Conservation (phyloP, 352 stramenopile genomes). For the Globisporangium recalcitrans region DNA sequence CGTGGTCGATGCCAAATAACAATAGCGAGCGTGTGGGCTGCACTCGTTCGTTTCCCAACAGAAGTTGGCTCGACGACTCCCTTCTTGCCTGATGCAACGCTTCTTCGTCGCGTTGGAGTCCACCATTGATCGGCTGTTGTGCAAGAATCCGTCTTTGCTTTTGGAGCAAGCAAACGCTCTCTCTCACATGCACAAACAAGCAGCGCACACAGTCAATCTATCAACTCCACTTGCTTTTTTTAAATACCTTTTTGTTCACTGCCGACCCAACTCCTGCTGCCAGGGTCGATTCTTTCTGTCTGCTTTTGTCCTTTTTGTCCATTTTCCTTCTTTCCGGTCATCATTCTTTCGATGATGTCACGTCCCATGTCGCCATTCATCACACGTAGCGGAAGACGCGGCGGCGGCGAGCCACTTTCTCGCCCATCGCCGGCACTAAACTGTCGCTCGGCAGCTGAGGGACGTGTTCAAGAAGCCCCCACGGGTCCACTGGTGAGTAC, state of each 20-base stretch:
- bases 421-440: slow-evolving; percentile 32
- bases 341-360: neutral
- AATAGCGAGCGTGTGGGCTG: neutral
- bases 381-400: slow-evolving; percentile 70
- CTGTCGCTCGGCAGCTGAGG: slow-evolving; percentile 63
- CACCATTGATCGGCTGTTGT: neutral
- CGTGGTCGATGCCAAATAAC: slow-evolving; percentile 11
- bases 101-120: neutral
- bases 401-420: slow-evolving; percentile 52
- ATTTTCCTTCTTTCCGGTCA: neutral
- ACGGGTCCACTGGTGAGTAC: slow-evolving; percentile 59
- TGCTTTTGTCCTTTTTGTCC: neutral
- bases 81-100: neutral
- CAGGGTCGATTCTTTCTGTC: neutral
- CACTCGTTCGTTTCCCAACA: neutral
- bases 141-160: neutral
- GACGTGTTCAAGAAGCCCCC: slow-evolving; percentile 69
- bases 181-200: too few species aligned
- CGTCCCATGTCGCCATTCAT: slow-evolving; percentile 3
- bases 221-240: slow-evolving; percentile 15
- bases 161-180: neutral
- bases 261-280: neutral
- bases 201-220: slow-evolving; percentile 9
- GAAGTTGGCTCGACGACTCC: neutral
- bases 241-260: slow-evolving; percentile 27